Evolutionary conservation across 306 rosid species (phyloP).

Genomic region (Vigna mungo): DNA sequence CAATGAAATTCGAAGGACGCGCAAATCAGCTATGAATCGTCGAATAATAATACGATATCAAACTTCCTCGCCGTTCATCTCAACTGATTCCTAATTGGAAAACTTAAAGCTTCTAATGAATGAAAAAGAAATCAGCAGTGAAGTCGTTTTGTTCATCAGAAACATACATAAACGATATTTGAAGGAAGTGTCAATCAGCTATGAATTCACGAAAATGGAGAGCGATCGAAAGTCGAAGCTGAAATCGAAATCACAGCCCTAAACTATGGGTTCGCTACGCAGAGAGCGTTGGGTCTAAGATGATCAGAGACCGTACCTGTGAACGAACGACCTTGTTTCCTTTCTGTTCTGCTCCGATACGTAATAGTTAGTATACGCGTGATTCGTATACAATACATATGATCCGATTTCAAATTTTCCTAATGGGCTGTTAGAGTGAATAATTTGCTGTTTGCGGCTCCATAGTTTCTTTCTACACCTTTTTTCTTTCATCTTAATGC

Average conservation of each 20-base stretch:
- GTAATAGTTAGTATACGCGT: slow-evolving; percentile 7
- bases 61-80: background rate
- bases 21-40: slow-evolving; percentile 1
- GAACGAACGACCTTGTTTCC: background rate
- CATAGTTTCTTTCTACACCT: no score
- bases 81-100: slow-evolving; percentile 33
- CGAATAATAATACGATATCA: background rate
- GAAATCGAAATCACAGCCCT: background rate
- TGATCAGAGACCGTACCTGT: slow-evolving; percentile 19
- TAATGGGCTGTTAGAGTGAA: background rate
- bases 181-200: slow-evolving; percentile 21
- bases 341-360: background rate
- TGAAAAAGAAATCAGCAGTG: slow-evolving; percentile 26
- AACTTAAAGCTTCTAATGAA: background rate
- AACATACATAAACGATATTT: slow-evolving; percentile 28
- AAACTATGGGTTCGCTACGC: slow-evolving; percentile 16
- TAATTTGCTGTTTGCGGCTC: no score
- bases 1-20: slow-evolving; percentile 14
- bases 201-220: background rate
- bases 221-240: background rate
- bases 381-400: slow-evolving; percentile 1
- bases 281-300: slow-evolving; percentile 10
- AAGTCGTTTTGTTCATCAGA: slow-evolving; percentile 29
- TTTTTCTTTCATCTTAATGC: no score
- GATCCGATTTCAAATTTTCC: slow-evolving; percentile 16